Percentiles rank a stretch among this genome's conserved stretches.
These are phyloP conservation scores for Tricharina praecox DNA, from an alignment of 495 filamentous ascomycete genomes.

Conservation along the genomic window DNA sequence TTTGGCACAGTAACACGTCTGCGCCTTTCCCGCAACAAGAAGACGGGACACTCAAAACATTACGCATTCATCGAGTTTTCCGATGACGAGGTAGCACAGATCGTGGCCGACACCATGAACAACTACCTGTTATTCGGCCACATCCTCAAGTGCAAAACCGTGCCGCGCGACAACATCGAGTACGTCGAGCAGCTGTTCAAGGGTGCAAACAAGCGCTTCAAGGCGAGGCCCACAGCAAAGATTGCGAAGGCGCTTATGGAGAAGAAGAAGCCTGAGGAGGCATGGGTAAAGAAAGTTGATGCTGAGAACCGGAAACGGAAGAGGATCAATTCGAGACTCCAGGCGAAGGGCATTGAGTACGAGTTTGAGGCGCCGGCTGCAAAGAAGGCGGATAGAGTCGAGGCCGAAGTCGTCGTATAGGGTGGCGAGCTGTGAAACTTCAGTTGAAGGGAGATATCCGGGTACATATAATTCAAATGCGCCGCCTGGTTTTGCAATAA, in stretches of 20 bases:
- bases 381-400: constrained; percentile 48
- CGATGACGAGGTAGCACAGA: constrained; percentile 58
- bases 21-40: constrained; percentile 75
- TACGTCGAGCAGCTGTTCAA: constrained; percentile 67
- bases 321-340: constrained; percentile 52
- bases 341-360: constrained; percentile 54
- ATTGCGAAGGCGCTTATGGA: constrained; percentile 59
- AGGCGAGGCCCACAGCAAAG: constrained; percentile 67
- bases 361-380: constrained; percentile 60
- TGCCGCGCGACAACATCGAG: constrained; percentile 58
- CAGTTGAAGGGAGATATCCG: no score
- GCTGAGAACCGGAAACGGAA: constrained; percentile 51
- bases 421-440: no score
- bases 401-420: no score
- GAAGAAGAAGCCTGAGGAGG: constrained; percentile 47
- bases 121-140: constrained; percentile 93
- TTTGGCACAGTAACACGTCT: constrained; percentile 72
- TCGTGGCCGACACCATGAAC: constrained; percentile 88
- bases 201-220: constrained; percentile 76
- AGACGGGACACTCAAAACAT: constrained; percentile 76
- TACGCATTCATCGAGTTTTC: constrained; percentile 87
- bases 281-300: constrained; percentile 56
- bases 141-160: constrained; percentile 67
- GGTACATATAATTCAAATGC: no score
- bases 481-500: no score